Evolutionary conservation across 2,329 filamentous ascomycete species (phyloP).

Genomic region (Venturia oleaginea): DNA sequence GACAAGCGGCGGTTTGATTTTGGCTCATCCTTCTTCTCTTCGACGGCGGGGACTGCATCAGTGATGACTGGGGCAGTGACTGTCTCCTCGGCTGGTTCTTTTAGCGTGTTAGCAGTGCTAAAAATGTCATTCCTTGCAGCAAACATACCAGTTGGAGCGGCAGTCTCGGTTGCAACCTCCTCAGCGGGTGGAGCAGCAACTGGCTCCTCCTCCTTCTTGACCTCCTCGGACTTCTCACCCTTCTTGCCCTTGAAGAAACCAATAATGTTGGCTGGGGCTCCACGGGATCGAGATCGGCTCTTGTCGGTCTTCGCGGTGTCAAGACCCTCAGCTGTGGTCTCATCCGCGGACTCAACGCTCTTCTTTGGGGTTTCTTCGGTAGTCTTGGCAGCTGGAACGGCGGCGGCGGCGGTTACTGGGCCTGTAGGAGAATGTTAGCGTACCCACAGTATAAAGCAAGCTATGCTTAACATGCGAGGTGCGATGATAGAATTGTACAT

Average conservation of each 20-base stretch:
- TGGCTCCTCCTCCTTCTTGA: constrained; percentile 28
- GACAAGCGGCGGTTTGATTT: constrained; percentile 42
- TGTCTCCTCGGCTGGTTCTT: constrained; percentile 20
- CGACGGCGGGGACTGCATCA: constrained; percentile 30
- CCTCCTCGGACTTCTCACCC: constrained; percentile 33
- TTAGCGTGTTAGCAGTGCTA: constrained; percentile 21
- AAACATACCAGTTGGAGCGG: constrained; percentile 9
- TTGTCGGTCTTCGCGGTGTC: constrained; percentile 42
- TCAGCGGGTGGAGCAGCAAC: constrained; percentile 37
- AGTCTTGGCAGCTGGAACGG: constrained; percentile 21
- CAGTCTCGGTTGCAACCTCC: constrained; percentile 19
- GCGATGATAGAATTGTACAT: constrained; percentile 27
- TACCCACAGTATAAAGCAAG: constrained; percentile 18
- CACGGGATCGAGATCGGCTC: constrained; percentile 51
- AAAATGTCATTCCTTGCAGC: no score
- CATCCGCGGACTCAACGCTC: constrained; percentile 34
- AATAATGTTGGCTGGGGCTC: constrained; percentile 52
- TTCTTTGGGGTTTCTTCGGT: constrained; percentile 35
- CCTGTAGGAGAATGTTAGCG: constrained; percentile 29
- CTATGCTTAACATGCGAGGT: not conserved
- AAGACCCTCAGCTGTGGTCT: constrained; percentile 20
- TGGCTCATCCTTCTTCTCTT: constrained; percentile 23
- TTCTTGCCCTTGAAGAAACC: constrained; percentile 53
- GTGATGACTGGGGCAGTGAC: constrained; percentile 26
- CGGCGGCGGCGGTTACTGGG: constrained; percentile 31